Percentiles rank a stretch among this genome's conserved stretches.
Evolutionary conservation across 768 basidiomycete genomes (phyloP).

Genomic region (Leccinellum luteum): DNA sequence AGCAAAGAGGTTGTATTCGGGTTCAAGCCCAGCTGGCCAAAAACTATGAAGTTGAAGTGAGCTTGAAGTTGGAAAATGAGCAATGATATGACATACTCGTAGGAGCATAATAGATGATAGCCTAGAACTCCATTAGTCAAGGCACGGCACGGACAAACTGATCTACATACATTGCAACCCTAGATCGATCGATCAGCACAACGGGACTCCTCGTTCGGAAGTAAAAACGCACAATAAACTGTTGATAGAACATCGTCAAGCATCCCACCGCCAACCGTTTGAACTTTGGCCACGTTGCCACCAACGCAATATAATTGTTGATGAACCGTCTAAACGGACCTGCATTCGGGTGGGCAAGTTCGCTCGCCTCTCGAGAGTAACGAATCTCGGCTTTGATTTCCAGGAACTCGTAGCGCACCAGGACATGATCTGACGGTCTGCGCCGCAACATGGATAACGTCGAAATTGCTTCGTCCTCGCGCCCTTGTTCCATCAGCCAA

Average conservation of each 20-base stretch:
- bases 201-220: neutral
- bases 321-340: slow-evolving; percentile 13
- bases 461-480: slow-evolving; percentile 34
- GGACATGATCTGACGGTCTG: slow-evolving; percentile 28
- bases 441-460: slow-evolving; percentile 36
- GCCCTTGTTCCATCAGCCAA: slow-evolving; percentile 40
- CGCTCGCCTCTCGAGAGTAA: slow-evolving; percentile 23
- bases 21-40: slow-evolving; percentile 39
- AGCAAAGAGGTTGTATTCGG: slow-evolving; percentile 40
- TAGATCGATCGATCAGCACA: slow-evolving; percentile 10
- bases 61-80: neutral
- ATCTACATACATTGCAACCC: slow-evolving; percentile 26
- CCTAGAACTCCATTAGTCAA: slow-evolving; percentile 16
- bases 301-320: slow-evolving; percentile 25
- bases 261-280: slow-evolving; percentile 30
- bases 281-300: slow-evolving; percentile 31
- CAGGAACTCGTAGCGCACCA: slow-evolving; percentile 37
- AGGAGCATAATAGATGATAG: slow-evolving; percentile 28
- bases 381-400: slow-evolving; percentile 39
- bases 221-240: slow-evolving; percentile 28
- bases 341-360: slow-evolving; percentile 21
- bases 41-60: slow-evolving; percentile 32
- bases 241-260: slow-evolving; percentile 33
- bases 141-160: neutral
- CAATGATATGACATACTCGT: slow-evolving; percentile 16